These are phyloP conservation scores for Dioscorea dumetorum DNA, from an alignment of 106 monocot species.

Conservation along the genomic window DNA sequence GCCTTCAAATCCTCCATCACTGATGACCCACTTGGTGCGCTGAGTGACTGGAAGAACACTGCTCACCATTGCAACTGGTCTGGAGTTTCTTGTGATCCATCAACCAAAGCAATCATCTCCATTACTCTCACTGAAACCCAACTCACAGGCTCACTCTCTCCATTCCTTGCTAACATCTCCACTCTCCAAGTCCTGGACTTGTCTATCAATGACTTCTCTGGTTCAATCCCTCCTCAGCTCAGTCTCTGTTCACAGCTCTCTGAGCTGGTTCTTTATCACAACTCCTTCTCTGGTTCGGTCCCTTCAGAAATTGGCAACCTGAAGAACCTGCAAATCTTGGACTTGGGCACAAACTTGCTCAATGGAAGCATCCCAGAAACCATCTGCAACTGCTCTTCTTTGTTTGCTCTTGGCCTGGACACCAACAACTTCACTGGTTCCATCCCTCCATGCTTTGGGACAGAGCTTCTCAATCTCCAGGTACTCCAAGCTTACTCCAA, in stretches of 20 bases:
- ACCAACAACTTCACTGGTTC: constrained; percentile 56
- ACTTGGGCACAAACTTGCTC: constrained; percentile 44
- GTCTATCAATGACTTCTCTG: constrained; percentile 41
- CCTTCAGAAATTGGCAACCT: constrained; percentile 49
- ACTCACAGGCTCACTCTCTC: constrained; percentile 48
- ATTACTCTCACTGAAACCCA: constrained; percentile 22
- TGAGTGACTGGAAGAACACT: constrained; percentile 26
- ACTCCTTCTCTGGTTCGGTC: constrained; percentile 46
- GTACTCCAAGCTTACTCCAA: constrained; percentile 37
- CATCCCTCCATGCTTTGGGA: constrained; percentile 44
- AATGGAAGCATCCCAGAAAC: constrained; percentile 51
- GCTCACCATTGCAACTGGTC: constrained; percentile 64
- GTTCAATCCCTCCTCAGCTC: constrained; percentile 54
- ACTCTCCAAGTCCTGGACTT: constrained; percentile 57
- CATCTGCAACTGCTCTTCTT: constrained; percentile 52
- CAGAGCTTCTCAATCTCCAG: constrained; percentile 40
- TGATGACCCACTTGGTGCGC: constrained; percentile 18
- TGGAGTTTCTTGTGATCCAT: constrained; percentile 55
- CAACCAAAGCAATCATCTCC: constrained; percentile 28
- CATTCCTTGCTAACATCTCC: constrained; percentile 60
- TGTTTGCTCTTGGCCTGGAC: constrained; percentile 24
- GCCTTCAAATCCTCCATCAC: constrained; percentile 24
- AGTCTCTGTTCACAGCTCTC: constrained; percentile 36
- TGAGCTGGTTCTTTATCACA: constrained; percentile 27
- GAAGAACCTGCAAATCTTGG: constrained; percentile 38